Percentiles rank a stretch among this genome's conserved stretches.
phyloP scores from a whole-genome alignment of 169 alveolate species.

The Eimeria sp. region DNA sequence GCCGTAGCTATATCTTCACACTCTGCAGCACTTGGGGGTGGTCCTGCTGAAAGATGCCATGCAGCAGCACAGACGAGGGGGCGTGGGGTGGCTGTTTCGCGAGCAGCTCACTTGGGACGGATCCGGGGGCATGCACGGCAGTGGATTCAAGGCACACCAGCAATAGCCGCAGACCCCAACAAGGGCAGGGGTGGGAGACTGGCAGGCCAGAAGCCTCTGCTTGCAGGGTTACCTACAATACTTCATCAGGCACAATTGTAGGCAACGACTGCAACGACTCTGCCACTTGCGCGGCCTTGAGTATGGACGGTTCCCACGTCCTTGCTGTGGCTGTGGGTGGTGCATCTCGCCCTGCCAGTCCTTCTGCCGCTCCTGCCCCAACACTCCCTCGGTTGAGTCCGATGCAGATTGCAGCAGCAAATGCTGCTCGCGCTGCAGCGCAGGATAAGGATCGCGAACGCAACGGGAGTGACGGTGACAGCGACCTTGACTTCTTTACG shows the following conservation, averaged over 20 bases:
- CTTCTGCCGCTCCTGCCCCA: background rate
- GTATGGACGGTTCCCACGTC: background rate
- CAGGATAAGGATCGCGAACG: background rate
- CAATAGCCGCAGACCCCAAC: constrained; percentile 21
- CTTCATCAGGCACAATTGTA: background rate
- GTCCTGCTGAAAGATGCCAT: constrained; percentile 54
- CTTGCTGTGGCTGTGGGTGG: background rate
- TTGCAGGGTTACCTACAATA: background rate
- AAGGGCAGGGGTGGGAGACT: constrained; percentile 9
- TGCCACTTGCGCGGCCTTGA: background rate
- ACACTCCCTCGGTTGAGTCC: background rate
- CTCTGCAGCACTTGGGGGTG: background rate
- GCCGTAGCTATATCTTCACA: background rate
- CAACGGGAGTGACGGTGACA: constrained; percentile 8
- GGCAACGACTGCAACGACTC: background rate
- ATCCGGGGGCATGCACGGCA: background rate
- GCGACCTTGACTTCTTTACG: constrained; percentile 64
- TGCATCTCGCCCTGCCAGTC: background rate
- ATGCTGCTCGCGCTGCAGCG: constrained; percentile 42
- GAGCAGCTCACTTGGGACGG: constrained; percentile 39
- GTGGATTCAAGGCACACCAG: background rate
- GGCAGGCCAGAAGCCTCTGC: background rate
- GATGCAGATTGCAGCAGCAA: constrained; percentile 54
- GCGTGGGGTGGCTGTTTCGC: constrained; percentile 60
- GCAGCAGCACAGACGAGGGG: constrained; percentile 75